These are phyloP conservation scores for Dacryopinax spathularia DNA, from an alignment of 768 basidiomycete species.

Conservation along the genomic window DNA sequence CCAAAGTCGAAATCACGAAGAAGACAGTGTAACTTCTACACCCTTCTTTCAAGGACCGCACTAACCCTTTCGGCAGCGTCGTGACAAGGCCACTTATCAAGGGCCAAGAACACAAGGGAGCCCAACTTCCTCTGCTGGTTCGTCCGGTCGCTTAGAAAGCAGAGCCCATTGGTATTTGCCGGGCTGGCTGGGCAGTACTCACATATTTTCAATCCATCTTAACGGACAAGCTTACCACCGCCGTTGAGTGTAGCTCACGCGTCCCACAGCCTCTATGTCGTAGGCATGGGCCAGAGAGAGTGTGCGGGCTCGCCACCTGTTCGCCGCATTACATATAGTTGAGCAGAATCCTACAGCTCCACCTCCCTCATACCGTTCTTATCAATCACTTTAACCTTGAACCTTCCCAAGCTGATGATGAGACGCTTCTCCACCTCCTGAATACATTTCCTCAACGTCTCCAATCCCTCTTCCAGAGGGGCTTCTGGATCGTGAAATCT, in stretches of 20 bases:
- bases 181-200: too few species aligned
- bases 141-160: background rate
- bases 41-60: slow-evolving; percentile 6
- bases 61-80: slow-evolving; percentile 25
- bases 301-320: too few species aligned
- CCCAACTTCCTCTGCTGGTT: slow-evolving; percentile 41
- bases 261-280: background rate
- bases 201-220: too few species aligned
- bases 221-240: background rate
- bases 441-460: slow-evolving; percentile 70
- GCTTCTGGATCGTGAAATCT: slow-evolving; percentile 89
- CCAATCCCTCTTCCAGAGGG: slow-evolving; percentile 70
- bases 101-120: slow-evolving; percentile 38
- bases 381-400: slow-evolving; percentile 84
- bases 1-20: slow-evolving; percentile 41
- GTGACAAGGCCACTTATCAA: slow-evolving; percentile 46
- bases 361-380: slow-evolving; percentile 77
- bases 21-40: slow-evolving; percentile 39
- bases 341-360: slow-evolving; percentile 36
- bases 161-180: background rate
- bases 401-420: slow-evolving; percentile 63
- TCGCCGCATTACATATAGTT: too few species aligned
- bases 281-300: too few species aligned
- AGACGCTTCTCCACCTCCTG: slow-evolving; percentile 74
- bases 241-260: background rate